Conservation (phyloP, 208 protist genomes). For the Balamuthia mandrillaris region DNA sequence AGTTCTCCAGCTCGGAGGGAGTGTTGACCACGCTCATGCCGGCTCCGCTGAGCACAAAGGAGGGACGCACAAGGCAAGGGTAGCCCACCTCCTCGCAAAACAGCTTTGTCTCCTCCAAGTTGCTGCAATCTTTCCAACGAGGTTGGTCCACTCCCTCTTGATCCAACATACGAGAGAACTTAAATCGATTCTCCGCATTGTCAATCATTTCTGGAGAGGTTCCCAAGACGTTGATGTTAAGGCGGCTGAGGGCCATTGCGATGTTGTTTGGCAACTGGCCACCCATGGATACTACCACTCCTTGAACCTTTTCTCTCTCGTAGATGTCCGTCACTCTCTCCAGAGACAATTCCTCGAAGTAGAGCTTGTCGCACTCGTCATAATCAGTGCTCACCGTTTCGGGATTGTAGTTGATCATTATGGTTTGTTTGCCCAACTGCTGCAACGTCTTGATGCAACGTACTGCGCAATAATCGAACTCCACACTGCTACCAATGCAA, state of each 20-base stretch:
- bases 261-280: constrained; percentile 98
- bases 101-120: constrained; percentile 80
- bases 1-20: constrained; percentile 84
- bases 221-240: constrained; percentile 89
- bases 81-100: constrained; percentile 85
- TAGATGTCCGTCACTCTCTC: constrained; percentile 95
- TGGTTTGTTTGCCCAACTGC: constrained; percentile 80
- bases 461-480: constrained; percentile 97
- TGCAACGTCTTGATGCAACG: constrained; percentile 87
- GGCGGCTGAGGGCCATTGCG: constrained; percentile 84
- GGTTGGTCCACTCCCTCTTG: constrained; percentile 88
- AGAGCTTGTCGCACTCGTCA: constrained; percentile 87
- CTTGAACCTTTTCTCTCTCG: constrained; percentile 81
- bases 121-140: constrained; percentile 89
- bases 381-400: constrained; percentile 83
- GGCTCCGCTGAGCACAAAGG: constrained; percentile 94
- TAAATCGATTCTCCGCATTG: constrained; percentile 86
- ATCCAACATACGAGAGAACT: constrained; percentile 62
- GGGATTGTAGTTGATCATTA: constrained; percentile 99
- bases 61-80: constrained; percentile 80
- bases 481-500: constrained; percentile 93
- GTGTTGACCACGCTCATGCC: constrained; percentile 93
- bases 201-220: constrained; percentile 93
- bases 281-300: constrained; percentile 85
- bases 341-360: constrained; percentile 96